Evolutionary conservation across 768 basidiomycete species (phyloP).

Genomic region (Steccherinum ochraceum): DNA sequence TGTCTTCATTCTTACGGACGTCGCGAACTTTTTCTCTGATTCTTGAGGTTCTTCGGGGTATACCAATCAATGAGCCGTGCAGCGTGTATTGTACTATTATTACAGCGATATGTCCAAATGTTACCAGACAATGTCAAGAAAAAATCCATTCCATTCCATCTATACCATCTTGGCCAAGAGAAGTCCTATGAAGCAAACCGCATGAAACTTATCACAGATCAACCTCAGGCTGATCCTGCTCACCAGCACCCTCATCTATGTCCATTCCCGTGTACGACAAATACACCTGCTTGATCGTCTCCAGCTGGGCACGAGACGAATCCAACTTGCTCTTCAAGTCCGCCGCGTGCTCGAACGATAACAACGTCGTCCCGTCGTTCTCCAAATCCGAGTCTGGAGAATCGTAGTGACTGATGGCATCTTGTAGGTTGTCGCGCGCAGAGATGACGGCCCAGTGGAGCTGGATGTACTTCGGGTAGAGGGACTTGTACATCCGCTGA

Average conservation of each 20-base stretch:
- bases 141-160: no score
- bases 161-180: no score
- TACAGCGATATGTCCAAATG: no score
- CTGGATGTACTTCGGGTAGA: conserved; percentile 4
- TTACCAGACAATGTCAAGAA: no score
- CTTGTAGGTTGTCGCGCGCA: neutral
- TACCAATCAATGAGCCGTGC: no score
- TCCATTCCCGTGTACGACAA: neutral
- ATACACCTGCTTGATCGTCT: neutral
- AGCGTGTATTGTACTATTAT: no score
- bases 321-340: neutral
- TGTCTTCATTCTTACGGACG: no score
- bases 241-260: no score
- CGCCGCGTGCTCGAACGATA: neutral
- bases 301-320: neutral
- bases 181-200: no score
- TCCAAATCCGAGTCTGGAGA: neutral
- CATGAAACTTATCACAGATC: no score
- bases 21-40: no score
- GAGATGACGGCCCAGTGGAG: neutral
- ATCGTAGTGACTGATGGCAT: neutral
- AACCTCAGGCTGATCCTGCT: neutral
- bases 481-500: neutral
- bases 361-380: neutral
- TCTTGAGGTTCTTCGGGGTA: no score